These are phyloP conservation scores for Dothistroma septosporum DNA, from an alignment of 2,329 filamentous ascomycete genomes.

Conservation along the genomic window DNA sequence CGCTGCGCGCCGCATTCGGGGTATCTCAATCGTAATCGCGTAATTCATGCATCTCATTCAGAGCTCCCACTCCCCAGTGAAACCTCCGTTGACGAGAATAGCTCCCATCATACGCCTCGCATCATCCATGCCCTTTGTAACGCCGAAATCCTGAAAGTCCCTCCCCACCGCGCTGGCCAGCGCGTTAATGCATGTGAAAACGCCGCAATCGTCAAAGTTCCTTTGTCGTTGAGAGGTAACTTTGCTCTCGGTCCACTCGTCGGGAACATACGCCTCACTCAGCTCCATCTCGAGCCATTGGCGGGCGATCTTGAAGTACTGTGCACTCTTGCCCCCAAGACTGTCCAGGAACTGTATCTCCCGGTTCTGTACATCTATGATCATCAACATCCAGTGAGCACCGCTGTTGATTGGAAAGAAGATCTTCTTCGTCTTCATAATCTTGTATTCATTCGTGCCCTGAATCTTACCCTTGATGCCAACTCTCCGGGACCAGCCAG, in stretches of 20 bases:
- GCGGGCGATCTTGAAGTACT: slow-evolving; percentile 31
- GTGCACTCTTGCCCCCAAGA: slow-evolving; percentile 45
- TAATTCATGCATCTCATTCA: slow-evolving; percentile 5
- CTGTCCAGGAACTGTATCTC: slow-evolving; percentile 69
- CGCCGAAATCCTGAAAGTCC: slow-evolving; percentile 19
- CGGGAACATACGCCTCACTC: slow-evolving; percentile 49
- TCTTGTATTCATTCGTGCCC: slow-evolving; percentile 40
- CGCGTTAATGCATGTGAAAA: slow-evolving; percentile 70
- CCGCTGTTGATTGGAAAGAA: slow-evolving; percentile 61
- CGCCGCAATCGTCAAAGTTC: slow-evolving; percentile 72
- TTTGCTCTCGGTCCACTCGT: slow-evolving; percentile 56
- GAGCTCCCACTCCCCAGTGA: slow-evolving; percentile 53
- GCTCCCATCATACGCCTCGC: slow-evolving; percentile 55
- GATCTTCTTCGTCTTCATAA: slow-evolving; percentile 63
- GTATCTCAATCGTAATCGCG: not conserved
- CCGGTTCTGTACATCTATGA: slow-evolving; percentile 58
- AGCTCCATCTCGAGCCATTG: slow-evolving; percentile 59
- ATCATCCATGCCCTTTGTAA: slow-evolving; percentile 22
- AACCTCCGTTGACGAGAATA: slow-evolving; percentile 64
- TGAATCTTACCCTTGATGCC: slow-evolving; percentile 50
- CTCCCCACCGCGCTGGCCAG: slow-evolving; percentile 58
- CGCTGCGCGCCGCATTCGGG: not conserved
- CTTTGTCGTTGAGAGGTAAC: slow-evolving; percentile 54
- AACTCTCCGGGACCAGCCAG: slow-evolving; percentile 55
- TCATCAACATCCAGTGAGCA: slow-evolving; percentile 68